Evolutionary conservation across 148 eudicot species (phyloP), one percentile per base, ranked within the genome.

Genomic region (Hydrangea macrophylla): DNA sequence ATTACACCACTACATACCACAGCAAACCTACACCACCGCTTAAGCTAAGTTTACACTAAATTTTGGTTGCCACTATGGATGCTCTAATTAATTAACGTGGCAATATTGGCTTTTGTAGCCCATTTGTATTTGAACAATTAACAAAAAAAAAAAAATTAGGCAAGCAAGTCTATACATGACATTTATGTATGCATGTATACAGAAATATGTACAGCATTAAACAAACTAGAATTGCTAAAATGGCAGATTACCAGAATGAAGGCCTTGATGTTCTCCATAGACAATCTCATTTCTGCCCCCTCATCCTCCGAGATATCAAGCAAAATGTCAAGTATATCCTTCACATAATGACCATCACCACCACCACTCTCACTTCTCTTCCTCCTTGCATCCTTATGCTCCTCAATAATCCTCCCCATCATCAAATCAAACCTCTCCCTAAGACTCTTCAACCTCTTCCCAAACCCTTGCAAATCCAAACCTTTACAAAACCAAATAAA

Each of bases 391-490:
- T 69, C 68, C 60, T 55, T 30, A 64, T 70, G 78, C 50, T 73
- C 71, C 50, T 66, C 57, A 15, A 71, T 65, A 32, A 82, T 78
- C 80, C 71, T 82, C 62, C 75, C 82, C 67, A 82, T 57, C 82
- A 82, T 59, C 8, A 17, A 54, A 54, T 82, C 85, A 33, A 72
- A 82, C 57, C 78, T 78, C 24, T 63, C 67, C 17, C 71, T 66
- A 10, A 78, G 64, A 33, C 61, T 75, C 58, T 65, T 71, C 9
- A 73, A 57, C 74, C 75, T 75, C 67, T 73, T 78, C 32, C 62
- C 33, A 3, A 78, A 59, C 40, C 85, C 85, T 57, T 82, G 82
- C 62, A 78, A 35, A 75, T 82, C 85, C 55, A 78, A 73, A 9
- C 73, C 72, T 79, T 75, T 82, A 31, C 74, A 82, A 24, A 75